Evolutionary conservation across 2,329 filamentous ascomycete species (phyloP), one percentile per base, ranked within the genome.

Genomic region (Pestalotiopsis sp.): DNA sequence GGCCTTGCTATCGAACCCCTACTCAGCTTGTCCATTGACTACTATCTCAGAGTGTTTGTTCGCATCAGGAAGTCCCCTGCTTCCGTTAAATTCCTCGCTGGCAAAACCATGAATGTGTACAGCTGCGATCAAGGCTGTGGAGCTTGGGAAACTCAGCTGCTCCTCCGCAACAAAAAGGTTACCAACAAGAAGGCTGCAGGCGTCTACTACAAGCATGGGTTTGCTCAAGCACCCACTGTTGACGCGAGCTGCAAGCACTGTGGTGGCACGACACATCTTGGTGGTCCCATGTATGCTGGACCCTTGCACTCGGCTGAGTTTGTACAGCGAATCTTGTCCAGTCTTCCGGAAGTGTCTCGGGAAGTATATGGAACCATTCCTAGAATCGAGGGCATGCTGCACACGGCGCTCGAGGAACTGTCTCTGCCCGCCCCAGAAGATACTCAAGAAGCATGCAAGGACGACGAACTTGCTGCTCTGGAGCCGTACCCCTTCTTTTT

Each of bases 281-380:
- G 90, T 4, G 96, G 96, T 1, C 96, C 96, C 0, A 98, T 99
- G 95, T 99, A 94, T 82, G 94, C 89, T 40, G 96, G 96, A 0
- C 92, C 92, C 22, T 83, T 99, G 9, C 96, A 99, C 79, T 94
- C 94, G 58, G 86, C 89, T 6, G 88, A 89, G 1, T 99, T 98
- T 75, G 89, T 99, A 69, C 87, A 92, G 75, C 88, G 88, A 67
- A 89, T 99, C 26, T 84, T 99, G 17, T 87, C 89, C 57, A 87
- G 91, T 67, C 84, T 97, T 9, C 89, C 93, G 0, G 81, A 84
- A 3, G 87, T 89, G 0, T 88, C 94, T 61, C 84, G 85, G 30
- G 84, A 89, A 0, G 86, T 90, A 0, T 99, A 99, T 76, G 89
- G 89, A 52, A 99, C 96, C 0, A 88, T 90, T 35, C 85, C 89